Evolutionary conservation across 257 asterid genomes (phyloP), one percentile per base, ranked within the genome.

Genomic region (Ballota nigra): DNA sequence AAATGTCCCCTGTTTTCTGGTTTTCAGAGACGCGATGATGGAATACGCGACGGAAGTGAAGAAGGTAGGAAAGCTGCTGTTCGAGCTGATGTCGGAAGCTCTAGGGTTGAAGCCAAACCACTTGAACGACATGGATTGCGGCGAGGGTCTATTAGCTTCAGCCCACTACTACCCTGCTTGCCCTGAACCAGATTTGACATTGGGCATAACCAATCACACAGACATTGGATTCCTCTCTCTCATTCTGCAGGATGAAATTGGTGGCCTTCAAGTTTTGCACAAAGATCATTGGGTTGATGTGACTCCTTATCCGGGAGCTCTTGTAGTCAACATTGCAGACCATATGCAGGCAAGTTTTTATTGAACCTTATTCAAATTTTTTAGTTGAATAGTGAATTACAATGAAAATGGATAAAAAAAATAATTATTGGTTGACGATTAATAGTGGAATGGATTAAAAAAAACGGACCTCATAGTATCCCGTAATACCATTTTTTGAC

Each of bases 241-340:
- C 0, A 76, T 86, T 1, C 20, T 82, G 0, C 85, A 80, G 43
- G 87, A 86, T 6, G 72, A 82, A 3, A 40, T 70, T 16, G 83
- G 82, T 8, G 89, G 86, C 11, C 55, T 16, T 47, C 20, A 47
- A 41, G 49, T 41, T 41, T 6, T 12, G 6, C 16, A 41, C 16
- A 2, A 12, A 13, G 4, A 13, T 41, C 49, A 41, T 1, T 41
- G 49, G 49, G 69, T 41, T 13, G 16, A 41, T 41, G 49, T 12
- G 1, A 2, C 49, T 13, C 49, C 49, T 2, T 2, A 2, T 41
- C 49, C 49, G 3, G 49, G 16, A 11, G 49, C 49, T 41, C 5
- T 41, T 41, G 5, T 41, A 41, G 16, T 41, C n/a, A 41, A 41
- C 49, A 41, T 41, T 41, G 49, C 49, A 3, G 49, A 41, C 16